A percentile compares a stretch with the other conserved stretches of the same genome.
Evolutionary conservation across 257 asterid species (phyloP).

Genomic region (Mitragyna speciosa): DNA sequence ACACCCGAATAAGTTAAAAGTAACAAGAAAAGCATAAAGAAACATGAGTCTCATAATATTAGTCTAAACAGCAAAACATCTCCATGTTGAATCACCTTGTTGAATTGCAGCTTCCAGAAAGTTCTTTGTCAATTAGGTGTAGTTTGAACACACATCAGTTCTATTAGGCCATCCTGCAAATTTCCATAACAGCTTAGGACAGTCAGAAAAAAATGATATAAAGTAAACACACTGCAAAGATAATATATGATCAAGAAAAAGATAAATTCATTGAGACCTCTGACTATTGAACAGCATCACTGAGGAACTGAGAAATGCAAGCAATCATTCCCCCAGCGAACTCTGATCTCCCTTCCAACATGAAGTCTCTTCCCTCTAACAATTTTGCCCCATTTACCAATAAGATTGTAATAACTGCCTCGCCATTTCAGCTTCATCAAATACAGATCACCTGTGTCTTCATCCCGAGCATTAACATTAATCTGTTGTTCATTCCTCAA

Average conservation of each 20-base stretch:
- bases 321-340: constrained; percentile 69
- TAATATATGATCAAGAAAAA: constrained; percentile 14
- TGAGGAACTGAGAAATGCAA: constrained; percentile 68
- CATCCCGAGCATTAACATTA: constrained; percentile 69
- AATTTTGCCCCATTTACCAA: constrained; percentile 87
- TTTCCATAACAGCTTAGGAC: constrained; percentile 11
- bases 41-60: not conserved
- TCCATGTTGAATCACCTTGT: constrained; percentile 25
- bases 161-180: constrained; percentile 30
- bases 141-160: constrained; percentile 18
- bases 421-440: constrained; percentile 79
- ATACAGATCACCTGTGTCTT: constrained; percentile 64
- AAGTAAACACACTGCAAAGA: not conserved
- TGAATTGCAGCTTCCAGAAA: constrained; percentile 23
- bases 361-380: constrained; percentile 67
- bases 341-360: constrained; percentile 65
- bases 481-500: constrained; percentile 67
- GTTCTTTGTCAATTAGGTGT: constrained; percentile 17
- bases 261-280: not conserved
- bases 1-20: constrained; percentile 3
- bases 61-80: constrained; percentile 19
- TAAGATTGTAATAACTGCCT: constrained; percentile 73
- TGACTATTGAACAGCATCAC: constrained; percentile 17
- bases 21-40: constrained; percentile 11
- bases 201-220: constrained; percentile 10